Conservation (phyloP, 2,329 filamentous ascomycete genomes). For the Talaromyces sp. region DNA sequence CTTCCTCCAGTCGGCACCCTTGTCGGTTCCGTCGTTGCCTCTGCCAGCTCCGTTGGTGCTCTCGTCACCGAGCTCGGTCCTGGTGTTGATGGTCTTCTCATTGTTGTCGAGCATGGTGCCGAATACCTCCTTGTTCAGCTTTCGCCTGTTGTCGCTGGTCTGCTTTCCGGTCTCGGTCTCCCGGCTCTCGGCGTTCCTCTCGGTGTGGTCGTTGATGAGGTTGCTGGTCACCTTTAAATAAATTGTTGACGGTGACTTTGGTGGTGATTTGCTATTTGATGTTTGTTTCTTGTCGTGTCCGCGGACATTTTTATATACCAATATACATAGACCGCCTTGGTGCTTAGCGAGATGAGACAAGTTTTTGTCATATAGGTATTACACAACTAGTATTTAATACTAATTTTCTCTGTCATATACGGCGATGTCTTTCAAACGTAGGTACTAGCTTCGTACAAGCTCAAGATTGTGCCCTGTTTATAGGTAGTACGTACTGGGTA, state of each 20-base stretch:
- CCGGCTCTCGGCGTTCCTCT: conserved; percentile 30
- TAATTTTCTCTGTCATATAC: background rate
- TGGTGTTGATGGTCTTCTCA: conserved; percentile 25
- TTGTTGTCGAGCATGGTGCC: conserved; percentile 26
- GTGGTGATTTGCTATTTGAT: background rate
- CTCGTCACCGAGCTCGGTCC: conserved; percentile 28
- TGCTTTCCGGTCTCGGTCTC: conserved; percentile 29
- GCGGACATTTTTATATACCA: background rate
- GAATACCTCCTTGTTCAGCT: conserved; percentile 27
- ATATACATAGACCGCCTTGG: conserved; percentile 6
- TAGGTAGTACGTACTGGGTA: background rate
- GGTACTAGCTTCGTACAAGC: background rate
- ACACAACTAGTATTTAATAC: background rate
- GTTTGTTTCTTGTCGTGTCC: background rate
- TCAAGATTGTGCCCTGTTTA: no score
- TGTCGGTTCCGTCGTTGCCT: conserved; percentile 29
- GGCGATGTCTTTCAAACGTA: background rate
- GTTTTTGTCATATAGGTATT: background rate
- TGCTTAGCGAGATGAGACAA: background rate
- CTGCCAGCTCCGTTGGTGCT: conserved; percentile 29
- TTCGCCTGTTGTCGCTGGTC: conserved; percentile 25
- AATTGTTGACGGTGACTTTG: background rate
- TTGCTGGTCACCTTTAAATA: conserved; percentile 22
- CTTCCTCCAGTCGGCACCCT: conserved; percentile 30
- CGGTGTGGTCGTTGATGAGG: conserved; percentile 28